Conservation (phyloP, 2,329 filamentous ascomycete genomes). For the Eutypella sp. region DNA sequence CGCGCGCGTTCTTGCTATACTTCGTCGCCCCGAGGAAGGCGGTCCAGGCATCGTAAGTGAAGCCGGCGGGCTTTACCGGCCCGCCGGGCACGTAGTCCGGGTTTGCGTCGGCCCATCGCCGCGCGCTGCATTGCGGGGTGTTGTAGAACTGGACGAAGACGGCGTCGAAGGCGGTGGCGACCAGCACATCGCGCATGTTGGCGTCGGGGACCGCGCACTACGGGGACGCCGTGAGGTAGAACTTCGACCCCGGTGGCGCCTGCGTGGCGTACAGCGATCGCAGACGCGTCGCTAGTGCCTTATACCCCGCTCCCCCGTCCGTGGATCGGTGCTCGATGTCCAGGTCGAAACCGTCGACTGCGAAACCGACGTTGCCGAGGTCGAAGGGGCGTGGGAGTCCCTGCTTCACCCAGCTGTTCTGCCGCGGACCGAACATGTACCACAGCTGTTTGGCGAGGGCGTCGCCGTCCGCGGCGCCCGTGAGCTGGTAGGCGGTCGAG, state of each 20-base stretch:
- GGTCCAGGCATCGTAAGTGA: constrained; percentile 43
- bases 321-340: constrained; percentile 29
- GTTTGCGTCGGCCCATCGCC: constrained; percentile 25
- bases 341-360: constrained; percentile 27
- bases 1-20: constrained; percentile 35
- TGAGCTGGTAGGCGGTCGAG: constrained; percentile 30
- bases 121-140: constrained; percentile 33
- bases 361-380: constrained; percentile 17
- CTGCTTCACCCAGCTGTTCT: constrained; percentile 23
- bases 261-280: constrained; percentile 18
- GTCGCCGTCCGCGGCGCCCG: constrained; percentile 30
- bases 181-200: constrained; percentile 20
- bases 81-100: constrained; percentile 21
- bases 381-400: constrained; percentile 25
- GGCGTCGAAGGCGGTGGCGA: constrained; percentile 30
- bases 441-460: constrained; percentile 33
- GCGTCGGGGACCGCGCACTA: constrained; percentile 40
- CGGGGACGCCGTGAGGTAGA: constrained; percentile 40
- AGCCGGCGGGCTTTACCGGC: constrained; percentile 18
- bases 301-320: constrained; percentile 26
- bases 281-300: constrained; percentile 21
- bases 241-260: constrained; percentile 11
- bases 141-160: constrained; percentile 49
- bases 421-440: constrained; percentile 35
- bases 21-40: constrained; percentile 27